Evolutionary conservation across 2,329 filamentous ascomycete genomes (phyloP).

Genomic region (Trichoderma sp.): DNA sequence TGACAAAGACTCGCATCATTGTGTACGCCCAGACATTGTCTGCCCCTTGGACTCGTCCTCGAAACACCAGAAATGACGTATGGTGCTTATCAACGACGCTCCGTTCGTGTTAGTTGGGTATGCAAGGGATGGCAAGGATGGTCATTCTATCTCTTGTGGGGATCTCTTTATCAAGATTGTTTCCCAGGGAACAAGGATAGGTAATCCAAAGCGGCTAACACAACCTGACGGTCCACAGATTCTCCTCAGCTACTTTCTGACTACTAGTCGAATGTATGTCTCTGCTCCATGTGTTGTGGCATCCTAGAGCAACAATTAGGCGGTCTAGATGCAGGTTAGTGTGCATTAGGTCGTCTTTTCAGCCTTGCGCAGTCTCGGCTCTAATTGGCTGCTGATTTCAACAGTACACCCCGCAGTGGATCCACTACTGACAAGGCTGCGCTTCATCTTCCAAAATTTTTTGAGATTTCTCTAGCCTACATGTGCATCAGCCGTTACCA

Average conservation of each 20-base stretch:
- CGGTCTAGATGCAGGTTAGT: constrained; percentile 15
- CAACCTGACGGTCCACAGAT: not conserved
- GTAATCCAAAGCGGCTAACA: not conserved
- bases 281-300: not conserved
- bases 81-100: not conserved
- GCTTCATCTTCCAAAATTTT: constrained; percentile 15
- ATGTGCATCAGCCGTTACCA: not conserved
- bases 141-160: not conserved
- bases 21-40: not conserved
- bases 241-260: not conserved
- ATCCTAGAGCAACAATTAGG: constrained; percentile 1
- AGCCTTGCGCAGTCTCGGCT: not conserved
- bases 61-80: not conserved
- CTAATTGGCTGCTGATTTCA: constrained; percentile 5
- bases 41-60: not conserved
- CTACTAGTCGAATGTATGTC: not conserved
- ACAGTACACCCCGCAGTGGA: constrained; percentile 20
- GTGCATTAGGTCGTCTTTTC: not conserved
- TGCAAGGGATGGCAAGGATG: not conserved
- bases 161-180: not conserved
- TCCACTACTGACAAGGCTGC: constrained; percentile 17
- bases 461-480: not conserved
- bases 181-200: not conserved
- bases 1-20: not conserved
- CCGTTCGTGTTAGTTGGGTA: not conserved